Conservation (phyloP, 2,329 filamentous ascomycete genomes). For the Xylariaceae sp. region DNA sequence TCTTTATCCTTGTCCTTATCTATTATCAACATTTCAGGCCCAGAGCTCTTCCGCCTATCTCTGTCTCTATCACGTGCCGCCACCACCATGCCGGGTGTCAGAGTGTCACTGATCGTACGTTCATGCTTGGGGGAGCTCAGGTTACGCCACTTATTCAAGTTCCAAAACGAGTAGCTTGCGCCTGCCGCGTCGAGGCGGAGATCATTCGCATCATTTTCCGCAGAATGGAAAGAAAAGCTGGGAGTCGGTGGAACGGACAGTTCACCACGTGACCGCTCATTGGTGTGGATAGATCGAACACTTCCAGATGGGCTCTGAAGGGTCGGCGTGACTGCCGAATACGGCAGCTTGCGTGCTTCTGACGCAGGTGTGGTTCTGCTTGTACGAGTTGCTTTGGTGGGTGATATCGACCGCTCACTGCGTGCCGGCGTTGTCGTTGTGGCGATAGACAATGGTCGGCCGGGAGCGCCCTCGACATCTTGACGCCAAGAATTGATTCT, state of each 20-base stretch:
- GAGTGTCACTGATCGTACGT: conserved; percentile 13
- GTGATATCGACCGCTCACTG: conserved; percentile 55
- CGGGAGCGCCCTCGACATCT: conserved; percentile 39
- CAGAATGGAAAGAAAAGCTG: conserved; percentile 48
- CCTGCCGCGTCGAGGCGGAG: conserved; percentile 37
- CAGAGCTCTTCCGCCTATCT: conserved; percentile 17
- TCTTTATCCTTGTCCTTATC: no score
- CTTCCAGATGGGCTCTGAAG: conserved; percentile 39
- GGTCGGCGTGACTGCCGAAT: conserved; percentile 30
- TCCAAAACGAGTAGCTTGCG: conserved; percentile 53
- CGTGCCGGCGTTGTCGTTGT: conserved; percentile 34
- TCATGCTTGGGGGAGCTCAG: conserved; percentile 13
- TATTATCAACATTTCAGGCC: conserved; percentile 5
- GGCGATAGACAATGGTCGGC: conserved; percentile 35
- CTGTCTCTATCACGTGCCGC: conserved; percentile 12
- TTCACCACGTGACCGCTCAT: conserved; percentile 18
- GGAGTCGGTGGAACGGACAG: conserved; percentile 46
- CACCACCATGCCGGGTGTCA: conserved; percentile 10
- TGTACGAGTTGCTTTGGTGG: conserved; percentile 39
- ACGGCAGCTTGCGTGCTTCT: conserved; percentile 44
- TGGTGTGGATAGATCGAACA: conserved; percentile 20
- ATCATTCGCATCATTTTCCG: conserved; percentile 38
- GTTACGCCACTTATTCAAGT: conserved; percentile 51
- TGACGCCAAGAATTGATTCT: conserved; percentile 88
- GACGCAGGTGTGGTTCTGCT: conserved; percentile 37